Conservation (phyloP, 1,139 yeast genomes). For the Spathaspora jeffriesii region DNA sequence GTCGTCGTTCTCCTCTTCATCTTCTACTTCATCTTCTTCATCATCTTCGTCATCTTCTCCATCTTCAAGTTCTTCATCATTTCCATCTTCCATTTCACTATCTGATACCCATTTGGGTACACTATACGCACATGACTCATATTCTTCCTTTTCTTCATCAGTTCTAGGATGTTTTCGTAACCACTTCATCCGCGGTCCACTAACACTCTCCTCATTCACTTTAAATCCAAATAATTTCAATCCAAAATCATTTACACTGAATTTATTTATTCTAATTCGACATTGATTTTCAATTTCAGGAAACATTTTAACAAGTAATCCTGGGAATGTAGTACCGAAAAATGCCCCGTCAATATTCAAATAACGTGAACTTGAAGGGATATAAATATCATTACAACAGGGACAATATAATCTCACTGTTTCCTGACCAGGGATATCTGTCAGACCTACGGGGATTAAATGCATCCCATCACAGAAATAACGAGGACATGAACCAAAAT, state of each 20-base stretch:
- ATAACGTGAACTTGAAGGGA: slow-evolving; percentile 84
- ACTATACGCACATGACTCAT: slow-evolving; percentile 60
- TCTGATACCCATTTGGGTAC: slow-evolving; percentile 36
- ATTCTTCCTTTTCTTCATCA: slow-evolving; percentile 58
- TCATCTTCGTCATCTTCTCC: slow-evolving; percentile 24
- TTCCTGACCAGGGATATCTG: slow-evolving; percentile 89
- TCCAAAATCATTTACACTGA: slow-evolving; percentile 57
- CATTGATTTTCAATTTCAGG: slow-evolving; percentile 71
- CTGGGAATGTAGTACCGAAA: slow-evolving; percentile 96
- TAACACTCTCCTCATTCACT: slow-evolving; percentile 68
- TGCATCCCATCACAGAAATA: slow-evolving; percentile 92
- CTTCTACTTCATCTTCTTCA: slow-evolving; percentile 22
- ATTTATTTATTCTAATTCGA: slow-evolving; percentile 50
- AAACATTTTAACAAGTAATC: slow-evolving; percentile 84
- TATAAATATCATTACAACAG: slow-evolving; percentile 86
- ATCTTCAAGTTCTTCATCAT: slow-evolving; percentile 13
- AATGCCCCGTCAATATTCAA: slow-evolving; percentile 93
- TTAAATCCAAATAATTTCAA: slow-evolving; percentile 87
- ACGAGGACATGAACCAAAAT: slow-evolving; percentile 92
- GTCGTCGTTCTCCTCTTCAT: slow-evolving; percentile 21
- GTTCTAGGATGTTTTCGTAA: slow-evolving; percentile 73
- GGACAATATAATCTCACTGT: slow-evolving; percentile 94
- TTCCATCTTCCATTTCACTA: slow-evolving; percentile 25
- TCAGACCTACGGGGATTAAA: slow-evolving; percentile 87
- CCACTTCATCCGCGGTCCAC: slow-evolving; percentile 98